Evolutionary conservation across 106 monocot species (phyloP), one percentile per base, ranked within the genome.

Genomic region (Dendrobium nobile): DNA sequence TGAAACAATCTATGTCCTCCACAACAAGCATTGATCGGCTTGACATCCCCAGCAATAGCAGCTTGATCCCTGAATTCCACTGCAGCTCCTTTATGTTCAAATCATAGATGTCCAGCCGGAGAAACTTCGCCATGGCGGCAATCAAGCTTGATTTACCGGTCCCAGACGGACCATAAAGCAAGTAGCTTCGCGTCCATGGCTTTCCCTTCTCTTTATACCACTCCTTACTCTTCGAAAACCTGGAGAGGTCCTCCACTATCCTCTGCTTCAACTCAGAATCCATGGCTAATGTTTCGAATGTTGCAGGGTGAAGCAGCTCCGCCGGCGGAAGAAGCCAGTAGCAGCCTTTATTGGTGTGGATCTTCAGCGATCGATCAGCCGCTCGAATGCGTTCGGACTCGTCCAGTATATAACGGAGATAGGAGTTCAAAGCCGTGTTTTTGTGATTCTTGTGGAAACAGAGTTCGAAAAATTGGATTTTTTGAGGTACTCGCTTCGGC

Each of bases 211-310:
- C 13, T 33, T 73, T 73, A 73, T 73, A 37, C 7, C 24, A 15
- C 31, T 73, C 73, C 31, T 37, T 73, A 28, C 13, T 8, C 41
- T 28, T 26, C 31, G 40, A 26, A 41, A 28, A 41, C 24, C 24
- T 41, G 4, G 73, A 15, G 4, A 73, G 73, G 33, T 73, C 31
- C 41, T 37, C 41, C 18, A 18, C 73, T 2, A 37, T 37, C 3
- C 37, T 37, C 37, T 37, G 37, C 37, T 37, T 70, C 68, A 28
- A 18, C 68, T 70, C 22, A 8, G 68, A 20, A 17, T 87, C 87
- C 70, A 87, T 75, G 0, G 87, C 87, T 22, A 87, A 20, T 18
- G 87, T 87, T 55, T 87, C 79, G 79, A 87, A 84, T 13, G 87
- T 87, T 0, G 84, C 54, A 0, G 87, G 87, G 45, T 87, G 87